These are phyloP conservation scores for Ogataea hybrid DNA, from an alignment of 1,139 yeast species.

Conservation along the genomic window DNA sequence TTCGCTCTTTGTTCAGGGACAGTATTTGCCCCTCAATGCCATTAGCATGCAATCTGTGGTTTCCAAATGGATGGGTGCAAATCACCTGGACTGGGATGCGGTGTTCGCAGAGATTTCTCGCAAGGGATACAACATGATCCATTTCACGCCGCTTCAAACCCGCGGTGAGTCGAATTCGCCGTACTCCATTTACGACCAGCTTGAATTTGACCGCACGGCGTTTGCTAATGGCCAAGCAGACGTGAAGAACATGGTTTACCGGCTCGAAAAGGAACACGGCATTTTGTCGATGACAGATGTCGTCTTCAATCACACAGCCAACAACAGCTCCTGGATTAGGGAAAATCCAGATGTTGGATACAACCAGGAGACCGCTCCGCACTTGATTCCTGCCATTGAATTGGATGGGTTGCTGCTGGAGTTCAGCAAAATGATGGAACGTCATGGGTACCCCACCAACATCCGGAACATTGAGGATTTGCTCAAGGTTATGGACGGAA, in stretches of 20 bases:
- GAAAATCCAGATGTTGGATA: conserved; percentile 92
- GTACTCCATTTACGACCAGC: conserved; percentile 85
- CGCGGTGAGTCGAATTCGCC: conserved; percentile 92
- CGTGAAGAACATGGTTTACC: conserved; percentile 44
- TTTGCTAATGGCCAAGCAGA: conserved; percentile 52
- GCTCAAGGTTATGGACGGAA: conserved; percentile 57
- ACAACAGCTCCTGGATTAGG: conserved; percentile 80
- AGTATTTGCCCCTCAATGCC: conserved; percentile 71
- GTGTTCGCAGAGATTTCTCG: conserved; percentile 57
- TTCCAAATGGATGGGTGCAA: conserved; percentile 85
- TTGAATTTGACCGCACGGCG: conserved; percentile 64
- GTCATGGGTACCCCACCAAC: conserved; percentile 59
- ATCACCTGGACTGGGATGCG: conserved; percentile 54
- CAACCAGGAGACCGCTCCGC: conserved; percentile 84
- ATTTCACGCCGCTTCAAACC: conserved; percentile 89
- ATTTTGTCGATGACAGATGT: conserved; percentile 84
- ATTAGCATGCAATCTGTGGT: conserved; percentile 82
- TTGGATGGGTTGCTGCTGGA: conserved; percentile 67
- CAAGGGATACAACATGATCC: conserved; percentile 93
- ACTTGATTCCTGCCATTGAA: conserved; percentile 78
- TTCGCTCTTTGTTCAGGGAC: conserved; percentile 54
- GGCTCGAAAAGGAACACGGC: conserved; percentile 53
- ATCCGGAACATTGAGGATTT: conserved; percentile 54
- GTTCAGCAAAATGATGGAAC: conserved; percentile 54
- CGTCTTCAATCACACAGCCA: conserved; percentile 93